Evolutionary conservation across 352 stramenopile species (phyloP).

Genomic region (Phytophthora aleatoria): DNA sequence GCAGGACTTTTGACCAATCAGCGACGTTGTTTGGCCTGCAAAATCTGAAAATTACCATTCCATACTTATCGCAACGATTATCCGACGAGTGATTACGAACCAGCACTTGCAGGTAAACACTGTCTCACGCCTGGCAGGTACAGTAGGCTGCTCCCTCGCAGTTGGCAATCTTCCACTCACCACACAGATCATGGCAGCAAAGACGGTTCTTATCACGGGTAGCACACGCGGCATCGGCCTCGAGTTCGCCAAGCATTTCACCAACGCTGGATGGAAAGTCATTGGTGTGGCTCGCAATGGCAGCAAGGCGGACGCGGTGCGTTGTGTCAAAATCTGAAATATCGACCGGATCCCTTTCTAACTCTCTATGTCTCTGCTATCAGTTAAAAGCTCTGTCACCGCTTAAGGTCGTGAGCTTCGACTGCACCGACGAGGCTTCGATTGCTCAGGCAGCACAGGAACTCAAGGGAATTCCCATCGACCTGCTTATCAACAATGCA

Average conservation of each 20-base stretch:
- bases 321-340: not conserved
- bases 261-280: constrained; percentile 48
- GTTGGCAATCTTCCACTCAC: constrained; percentile 2
- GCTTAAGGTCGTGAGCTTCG: constrained; percentile 51
- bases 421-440: constrained; percentile 49
- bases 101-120: not conserved
- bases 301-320: constrained; percentile 36
- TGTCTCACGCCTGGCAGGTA: not conserved
- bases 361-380: not conserved
- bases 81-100: not conserved
- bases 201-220: constrained; percentile 60
- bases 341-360: not conserved
- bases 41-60: too few species aligned
- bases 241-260: constrained; percentile 46
- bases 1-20: not conserved
- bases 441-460: constrained; percentile 39
- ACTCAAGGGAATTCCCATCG: constrained; percentile 49
- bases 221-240: constrained; percentile 53
- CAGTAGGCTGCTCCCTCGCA: not conserved
- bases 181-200: constrained; percentile 23
- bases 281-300: constrained; percentile 41
- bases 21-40: not conserved
- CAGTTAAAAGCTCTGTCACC: constrained; percentile 39
- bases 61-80: not conserved
- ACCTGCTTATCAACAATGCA: constrained; percentile 72